Evolutionary conservation across 371 early-diverging fungal genomes (phyloP).

Genomic region (Rhizopus delemar): DNA sequence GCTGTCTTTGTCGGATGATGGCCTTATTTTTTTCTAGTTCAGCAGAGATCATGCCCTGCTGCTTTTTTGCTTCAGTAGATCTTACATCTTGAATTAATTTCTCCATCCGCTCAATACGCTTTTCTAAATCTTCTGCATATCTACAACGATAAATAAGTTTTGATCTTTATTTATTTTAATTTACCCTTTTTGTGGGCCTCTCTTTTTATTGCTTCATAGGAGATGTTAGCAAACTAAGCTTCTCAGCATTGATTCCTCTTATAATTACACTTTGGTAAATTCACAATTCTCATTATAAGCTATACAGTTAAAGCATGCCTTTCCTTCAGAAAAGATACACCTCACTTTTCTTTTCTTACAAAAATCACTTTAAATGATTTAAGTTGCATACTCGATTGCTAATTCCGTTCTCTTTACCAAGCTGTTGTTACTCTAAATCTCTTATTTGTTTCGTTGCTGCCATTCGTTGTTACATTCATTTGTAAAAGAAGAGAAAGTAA

Average conservation of each 20-base stretch:
- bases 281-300: slow-evolving; percentile 31
- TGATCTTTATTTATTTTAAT: background rate
- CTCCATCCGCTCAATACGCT: slow-evolving; percentile 33
- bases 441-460: background rate
- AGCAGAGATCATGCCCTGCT: background rate
- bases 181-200: slow-evolving; percentile 44
- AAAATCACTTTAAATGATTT: slow-evolving; percentile 28
- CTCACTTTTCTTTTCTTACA: slow-evolving; percentile 38
- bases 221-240: background rate
- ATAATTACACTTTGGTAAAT: slow-evolving; percentile 18
- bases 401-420: background rate
- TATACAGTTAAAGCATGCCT: slow-evolving; percentile 36
- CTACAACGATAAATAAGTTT: slow-evolving; percentile 6
- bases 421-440: slow-evolving; percentile 8
- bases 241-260: background rate
- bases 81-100: slow-evolving; percentile 5
- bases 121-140: slow-evolving; percentile 36
- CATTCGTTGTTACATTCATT: background rate
- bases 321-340: slow-evolving; percentile 31
- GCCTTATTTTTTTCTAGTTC: background rate
- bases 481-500: background rate
- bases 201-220: slow-evolving; percentile 23
- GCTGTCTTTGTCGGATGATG: slow-evolving; percentile 1
- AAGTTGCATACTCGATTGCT: background rate
- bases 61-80: slow-evolving; percentile 3